phyloP scores from a whole-genome alignment of 768 basidiomycete genomes.

The Panaeolus papilionaceus region DNA sequence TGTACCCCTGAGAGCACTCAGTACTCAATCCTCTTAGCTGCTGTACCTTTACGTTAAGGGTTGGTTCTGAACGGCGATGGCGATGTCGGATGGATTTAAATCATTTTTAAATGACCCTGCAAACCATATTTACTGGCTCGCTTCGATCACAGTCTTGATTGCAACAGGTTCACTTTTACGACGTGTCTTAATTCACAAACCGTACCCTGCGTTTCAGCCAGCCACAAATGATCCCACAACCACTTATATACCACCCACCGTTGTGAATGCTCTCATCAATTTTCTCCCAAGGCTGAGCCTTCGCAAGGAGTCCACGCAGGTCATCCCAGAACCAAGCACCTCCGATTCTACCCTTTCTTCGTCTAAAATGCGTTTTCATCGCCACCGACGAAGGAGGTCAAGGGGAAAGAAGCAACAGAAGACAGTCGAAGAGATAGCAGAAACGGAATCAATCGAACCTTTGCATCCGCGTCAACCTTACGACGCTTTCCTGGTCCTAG shows the following conservation, averaged over 20 bases:
- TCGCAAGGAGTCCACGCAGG: neutral
- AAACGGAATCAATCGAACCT: neutral
- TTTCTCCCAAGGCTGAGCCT: slow-evolving; percentile 15
- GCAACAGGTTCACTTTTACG: slow-evolving; percentile 8
- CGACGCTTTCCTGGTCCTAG: slow-evolving; percentile 86
- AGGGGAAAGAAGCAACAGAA: slow-evolving; percentile 9
- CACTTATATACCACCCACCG: slow-evolving; percentile 1
- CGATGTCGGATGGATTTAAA: slow-evolving; percentile 9
- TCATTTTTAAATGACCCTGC: neutral
- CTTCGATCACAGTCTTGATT: slow-evolving; percentile 6
- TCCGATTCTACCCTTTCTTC: neutral
- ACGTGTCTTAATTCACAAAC: neutral
- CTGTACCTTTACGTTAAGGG: neutral
- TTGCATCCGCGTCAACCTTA: slow-evolving; percentile 49
- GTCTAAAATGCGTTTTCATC: slow-evolving; percentile 6
- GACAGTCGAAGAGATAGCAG: slow-evolving; percentile 4
- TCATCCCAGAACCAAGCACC: neutral
- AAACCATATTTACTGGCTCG: slow-evolving; percentile 6
- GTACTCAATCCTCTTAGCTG: neutral
- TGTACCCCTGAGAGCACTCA: neutral
- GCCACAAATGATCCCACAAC: slow-evolving; percentile 1
- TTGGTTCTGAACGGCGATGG: neutral
- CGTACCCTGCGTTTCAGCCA: slow-evolving; percentile 8
- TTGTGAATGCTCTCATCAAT: slow-evolving; percentile 2
- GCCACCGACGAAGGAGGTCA: neutral